Percentiles rank a stretch among this genome's conserved stretches.
These are phyloP conservation scores for Fusarium paranaense DNA, from an alignment of 2,329 filamentous ascomycete genomes.

Conservation along the genomic window DNA sequence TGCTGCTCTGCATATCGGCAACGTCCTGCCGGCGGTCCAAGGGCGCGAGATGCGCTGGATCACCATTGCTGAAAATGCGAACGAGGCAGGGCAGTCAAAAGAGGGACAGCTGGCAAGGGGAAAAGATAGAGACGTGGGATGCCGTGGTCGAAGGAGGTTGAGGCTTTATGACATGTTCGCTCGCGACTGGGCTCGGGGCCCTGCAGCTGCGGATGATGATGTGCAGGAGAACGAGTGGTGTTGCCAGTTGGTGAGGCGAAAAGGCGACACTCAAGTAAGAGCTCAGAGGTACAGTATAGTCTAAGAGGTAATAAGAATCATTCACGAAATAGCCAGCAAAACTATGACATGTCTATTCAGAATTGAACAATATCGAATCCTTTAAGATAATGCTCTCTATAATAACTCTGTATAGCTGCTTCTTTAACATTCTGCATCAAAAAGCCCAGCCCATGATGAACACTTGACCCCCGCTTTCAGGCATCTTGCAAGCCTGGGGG, in stretches of 20 bases:
- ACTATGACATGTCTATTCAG: not conserved
- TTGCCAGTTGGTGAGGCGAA: slow-evolving; percentile 30
- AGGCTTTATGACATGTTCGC: slow-evolving; percentile 46
- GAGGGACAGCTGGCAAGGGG: slow-evolving; percentile 26
- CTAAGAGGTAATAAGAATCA: not conserved
- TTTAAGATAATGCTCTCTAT: not conserved
- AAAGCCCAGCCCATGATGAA: not conserved
- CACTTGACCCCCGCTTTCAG: slow-evolving; percentile 2
- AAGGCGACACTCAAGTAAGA: not conserved
- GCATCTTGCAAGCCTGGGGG: not conserved
- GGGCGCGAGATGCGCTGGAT: slow-evolving; percentile 40
- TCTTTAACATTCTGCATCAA: not conserved
- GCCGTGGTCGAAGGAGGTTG: slow-evolving; percentile 23
- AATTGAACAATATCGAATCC: not conserved
- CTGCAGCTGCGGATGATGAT: slow-evolving; percentile 37
- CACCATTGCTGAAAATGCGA: slow-evolving; percentile 33
- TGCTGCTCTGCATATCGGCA: slow-evolving; percentile 17
- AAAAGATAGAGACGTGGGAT: slow-evolving; percentile 20
- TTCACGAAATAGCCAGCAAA: not conserved
- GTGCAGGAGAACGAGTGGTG: slow-evolving; percentile 21
- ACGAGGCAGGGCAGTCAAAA: not conserved
- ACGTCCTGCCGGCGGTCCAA: slow-evolving; percentile 12
- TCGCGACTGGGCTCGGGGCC: slow-evolving; percentile 42
- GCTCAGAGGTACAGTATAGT: not conserved
- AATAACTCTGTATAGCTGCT: not conserved